Percentiles rank a stretch among this genome's conserved stretches.
These are phyloP conservation scores for Drechslera avenae DNA, from an alignment of 2,329 filamentous ascomycete species.

Conservation along the genomic window DNA sequence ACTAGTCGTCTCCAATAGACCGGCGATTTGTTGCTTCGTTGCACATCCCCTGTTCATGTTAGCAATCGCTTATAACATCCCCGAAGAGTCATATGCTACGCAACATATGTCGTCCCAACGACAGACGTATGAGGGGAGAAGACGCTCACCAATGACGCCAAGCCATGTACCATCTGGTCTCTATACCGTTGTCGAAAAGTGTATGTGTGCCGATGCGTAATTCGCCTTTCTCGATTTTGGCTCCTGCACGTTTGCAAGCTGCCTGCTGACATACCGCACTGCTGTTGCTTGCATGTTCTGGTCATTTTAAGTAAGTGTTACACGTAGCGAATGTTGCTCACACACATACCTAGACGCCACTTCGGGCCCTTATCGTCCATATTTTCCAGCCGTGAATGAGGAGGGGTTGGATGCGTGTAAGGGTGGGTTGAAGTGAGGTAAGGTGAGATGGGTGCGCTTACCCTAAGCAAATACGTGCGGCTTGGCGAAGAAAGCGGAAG, in stretches of 20 bases:
- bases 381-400: no score
- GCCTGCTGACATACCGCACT: conserved; percentile 64
- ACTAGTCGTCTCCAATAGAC: conserved; percentile 63
- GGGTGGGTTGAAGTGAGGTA: neutral
- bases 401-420: neutral
- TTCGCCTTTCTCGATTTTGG: conserved; percentile 72
- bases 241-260: conserved; percentile 68
- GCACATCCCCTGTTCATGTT: conserved; percentile 73
- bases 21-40: conserved; percentile 72
- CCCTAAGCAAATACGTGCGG: neutral
- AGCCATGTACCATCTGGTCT: conserved; percentile 62
- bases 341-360: conserved; percentile 19
- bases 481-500: conserved; percentile 7
- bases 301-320: neutral
- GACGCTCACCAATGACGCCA: conserved; percentile 92
- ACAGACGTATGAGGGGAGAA: no score
- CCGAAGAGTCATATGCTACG: no score
- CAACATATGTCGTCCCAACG: no score
- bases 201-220: conserved; percentile 69
- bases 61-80: neutral
- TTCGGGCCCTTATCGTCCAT: conserved; percentile 18
- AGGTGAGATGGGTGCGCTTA: neutral
- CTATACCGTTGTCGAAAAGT: conserved; percentile 64
- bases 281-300: conserved; percentile 18
- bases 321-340: neutral